Evolutionary conservation across 2,329 filamentous ascomycete species (phyloP), one percentile per base, ranked within the genome.

Genomic region (Geosmithia flava): DNA sequence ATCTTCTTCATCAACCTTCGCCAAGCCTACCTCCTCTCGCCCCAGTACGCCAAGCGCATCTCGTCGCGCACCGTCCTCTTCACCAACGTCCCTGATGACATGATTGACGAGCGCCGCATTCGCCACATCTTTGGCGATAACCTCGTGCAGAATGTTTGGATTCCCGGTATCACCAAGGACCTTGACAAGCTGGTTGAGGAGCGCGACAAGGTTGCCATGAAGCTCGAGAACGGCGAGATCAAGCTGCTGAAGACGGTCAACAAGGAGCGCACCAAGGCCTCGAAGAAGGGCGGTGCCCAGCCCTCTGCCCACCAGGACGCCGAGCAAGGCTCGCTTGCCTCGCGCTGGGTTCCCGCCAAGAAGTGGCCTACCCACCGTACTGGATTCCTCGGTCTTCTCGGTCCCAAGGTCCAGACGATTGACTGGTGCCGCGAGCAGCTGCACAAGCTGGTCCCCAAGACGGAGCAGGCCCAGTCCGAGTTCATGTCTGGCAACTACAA

Each of bases 61-160:
- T 96, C 91, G 0, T 89, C 90, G 0, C 80, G 89, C 27, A 96
- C 90, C 1, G 89, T 97, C 7, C 77, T 98, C n/a, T 95, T 95
- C 64, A 85, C 89, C 1, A 85, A 85, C 1, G 87, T 95, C 1
- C 90, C 91, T 0, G 69, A 79, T 37, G 76, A 84, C 3, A 93
- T 90, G 52, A 74, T 91, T 30, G 77, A 87, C 49, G 80, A 89
- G 60, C 70, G 69, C 33, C 87, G 83, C 56, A 76, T 95, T 45
- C 78, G 81, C 42, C 75, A 76, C 46, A 82, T 90, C 59, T 95
- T 95, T 59, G 87, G 87, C 19, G 74, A 87, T 17, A 74, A 84
- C 29, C 78, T 82, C 17, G 86, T 93, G 47, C 83, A 85, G 62
- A 83, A 85, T 49, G 75, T 95, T 19, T 97, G 93, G 93, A 76